Evolutionary conservation across 371 early-diverging fungal species (phyloP), one percentile per base, ranked within the genome.

Genomic region (Syncephalastrum contaminatum): DNA sequence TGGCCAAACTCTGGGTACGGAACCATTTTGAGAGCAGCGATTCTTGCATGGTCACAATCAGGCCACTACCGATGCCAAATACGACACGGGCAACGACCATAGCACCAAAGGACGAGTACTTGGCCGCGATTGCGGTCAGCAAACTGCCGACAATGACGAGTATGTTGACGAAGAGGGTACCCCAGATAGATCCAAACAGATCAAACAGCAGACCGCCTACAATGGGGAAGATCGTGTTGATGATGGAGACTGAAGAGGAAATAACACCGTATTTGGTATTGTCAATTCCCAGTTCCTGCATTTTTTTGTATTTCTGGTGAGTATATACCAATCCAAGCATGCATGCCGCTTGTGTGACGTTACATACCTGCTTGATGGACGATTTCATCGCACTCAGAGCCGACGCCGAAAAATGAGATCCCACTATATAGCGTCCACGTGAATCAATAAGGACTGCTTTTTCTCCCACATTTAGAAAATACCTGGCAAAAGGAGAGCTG

Each of bases 11-110:
- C 27, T 66, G 58, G 4, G 70, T 72, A 56, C 82, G 69, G 60
- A 84, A 84, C 84, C 84, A 84, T 52, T 81, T 78, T 0, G 77
- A 71, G 2, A 83, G 59, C 0, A 83, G 67, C 6, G 82, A 77
- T 63, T 84, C 81, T 64, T 84, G 84, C 69, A 77, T 75, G 3
- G 82, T 80, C 18, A 81, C 79, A 59, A 84, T 77, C 21, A 76
- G 53, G 39, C 79, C 79, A 43, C 73, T 70, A 4, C 84, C 84
- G 43, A 84, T 70, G 36, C 82, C 84, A 51, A 80, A 81, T 5
- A 81, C 51, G 1, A 81, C 65, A 40, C 81, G 76, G n/a, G 73
- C 78, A 15, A 71, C 69, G 2, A 83, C 67, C 72, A 83, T 70
- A 8, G 77, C 27, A 3, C 68, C 58, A 55, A 70, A 81, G 0